A percentile compares a stretch with the other conserved stretches of the same genome.
phyloP scores from a whole-genome alignment of 257 asterid species.

The Solanum piurae region DNA sequence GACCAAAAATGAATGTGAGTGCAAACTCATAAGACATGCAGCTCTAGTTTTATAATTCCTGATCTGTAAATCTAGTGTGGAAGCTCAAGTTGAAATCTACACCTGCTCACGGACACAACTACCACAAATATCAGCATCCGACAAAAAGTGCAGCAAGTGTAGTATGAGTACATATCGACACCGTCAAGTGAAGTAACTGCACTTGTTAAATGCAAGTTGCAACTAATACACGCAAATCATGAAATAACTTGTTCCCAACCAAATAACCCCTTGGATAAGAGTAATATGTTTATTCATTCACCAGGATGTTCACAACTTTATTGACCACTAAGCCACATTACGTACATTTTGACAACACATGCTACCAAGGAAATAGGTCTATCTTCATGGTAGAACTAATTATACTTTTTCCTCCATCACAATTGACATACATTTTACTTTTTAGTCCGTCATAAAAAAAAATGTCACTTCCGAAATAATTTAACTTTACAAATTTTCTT shows the following conservation, averaged over 20 bases:
- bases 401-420: not conserved
- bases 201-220: not conserved
- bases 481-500: not conserved
- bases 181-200: not conserved
- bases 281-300: not conserved
- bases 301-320: not conserved
- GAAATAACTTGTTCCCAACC: not conserved
- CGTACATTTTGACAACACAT: not conserved
- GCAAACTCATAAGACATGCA: not conserved
- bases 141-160: not conserved
- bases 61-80: not conserved
- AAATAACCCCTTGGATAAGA: not conserved
- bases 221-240: not conserved
- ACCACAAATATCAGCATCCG: not conserved
- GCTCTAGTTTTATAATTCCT: not conserved
- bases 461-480: not conserved
- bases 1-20: not conserved
- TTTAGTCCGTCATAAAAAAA: not conserved
- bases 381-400: not conserved
- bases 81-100: not conserved
- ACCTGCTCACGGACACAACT: not conserved
- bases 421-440: not conserved
- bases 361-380: not conserved
- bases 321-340: not conserved
- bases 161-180: not conserved